phyloP scores from a whole-genome alignment of 2,329 filamentous ascomycete species.

The Fusarium sororula region DNA sequence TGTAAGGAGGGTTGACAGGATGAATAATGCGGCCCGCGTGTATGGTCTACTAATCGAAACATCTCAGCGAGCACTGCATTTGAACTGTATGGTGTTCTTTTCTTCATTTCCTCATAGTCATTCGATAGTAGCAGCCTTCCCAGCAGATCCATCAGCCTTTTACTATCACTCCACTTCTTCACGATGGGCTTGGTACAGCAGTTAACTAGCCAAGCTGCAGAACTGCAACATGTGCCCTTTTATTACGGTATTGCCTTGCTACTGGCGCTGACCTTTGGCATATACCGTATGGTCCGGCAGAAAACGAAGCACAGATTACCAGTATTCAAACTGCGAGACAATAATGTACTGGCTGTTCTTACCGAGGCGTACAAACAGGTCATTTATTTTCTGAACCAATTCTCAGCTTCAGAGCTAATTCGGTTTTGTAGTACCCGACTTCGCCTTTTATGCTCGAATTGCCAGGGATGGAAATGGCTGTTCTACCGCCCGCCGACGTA shows the following conservation, averaged over 20 bases:
- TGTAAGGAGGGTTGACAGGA: neutral
- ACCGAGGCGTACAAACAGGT: neutral
- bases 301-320: neutral
- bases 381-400: neutral
- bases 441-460: neutral
- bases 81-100: neutral
- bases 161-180: neutral
- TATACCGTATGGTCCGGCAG: neutral
- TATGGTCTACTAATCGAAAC: neutral
- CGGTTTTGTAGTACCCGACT: neutral
- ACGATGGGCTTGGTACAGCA: neutral
- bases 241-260: neutral
- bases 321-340: neutral
- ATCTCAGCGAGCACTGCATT: too few species aligned
- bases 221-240: neutral
- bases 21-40: neutral
- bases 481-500: neutral
- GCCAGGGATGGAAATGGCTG: neutral
- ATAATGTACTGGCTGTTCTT: neutral
- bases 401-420: neutral
- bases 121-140: neutral
- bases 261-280: neutral
- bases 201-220: neutral
- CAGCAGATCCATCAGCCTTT: fast-evolving
- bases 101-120: neutral